Evolutionary conservation across 2,329 filamentous ascomycete genomes (phyloP).

Genomic region (Hirsutella minnesotensis): DNA sequence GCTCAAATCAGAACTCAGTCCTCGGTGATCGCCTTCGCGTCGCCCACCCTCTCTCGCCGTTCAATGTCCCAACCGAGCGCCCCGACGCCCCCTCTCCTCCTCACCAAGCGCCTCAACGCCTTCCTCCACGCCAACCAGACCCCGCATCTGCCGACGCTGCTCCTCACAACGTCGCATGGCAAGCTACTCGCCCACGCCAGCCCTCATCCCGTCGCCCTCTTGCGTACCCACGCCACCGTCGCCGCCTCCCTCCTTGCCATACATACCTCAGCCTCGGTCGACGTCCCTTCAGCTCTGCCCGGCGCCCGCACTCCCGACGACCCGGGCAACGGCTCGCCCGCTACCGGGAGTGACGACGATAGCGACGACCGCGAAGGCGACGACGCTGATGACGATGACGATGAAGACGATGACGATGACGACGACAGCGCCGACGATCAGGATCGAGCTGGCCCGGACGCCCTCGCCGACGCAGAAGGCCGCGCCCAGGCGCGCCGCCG

Average conservation of each 20-base stretch:
- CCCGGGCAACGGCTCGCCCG: constrained; percentile 6
- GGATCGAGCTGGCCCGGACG: constrained; percentile 1
- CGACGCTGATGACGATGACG: constrained; percentile 13
- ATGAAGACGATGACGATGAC: constrained; percentile 8
- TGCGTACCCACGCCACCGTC: constrained; percentile 53
- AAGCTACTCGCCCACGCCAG: constrained; percentile 53
- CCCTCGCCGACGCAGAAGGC: constrained; percentile 1
- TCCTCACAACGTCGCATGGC: constrained; percentile 47
- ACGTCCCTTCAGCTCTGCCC: constrained; percentile 30
- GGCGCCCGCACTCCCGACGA: constrained; percentile 18
- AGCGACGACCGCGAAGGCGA: constrained; percentile 9
- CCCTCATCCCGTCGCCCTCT: constrained; percentile 38
- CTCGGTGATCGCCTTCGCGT: not conserved
- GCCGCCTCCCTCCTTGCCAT: constrained; percentile 50
- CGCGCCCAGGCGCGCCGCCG: constrained; percentile 1
- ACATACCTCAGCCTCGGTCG: constrained; percentile 33
- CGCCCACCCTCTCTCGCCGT: not conserved
- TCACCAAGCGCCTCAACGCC: constrained; percentile 52
- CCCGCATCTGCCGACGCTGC: constrained; percentile 43
- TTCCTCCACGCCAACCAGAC: constrained; percentile 50
- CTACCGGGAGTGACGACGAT: constrained; percentile 11
- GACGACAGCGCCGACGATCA: constrained; percentile 3
- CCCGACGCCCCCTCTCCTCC: constrained; percentile 44
- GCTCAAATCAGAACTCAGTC: too few species aligned
- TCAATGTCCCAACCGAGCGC: constrained; percentile 5